A percentile compares a stretch with the other conserved stretches of the same genome.
Evolutionary conservation across 257 asterid species (phyloP).

Genomic region (Solanum bulbocastanum): DNA sequence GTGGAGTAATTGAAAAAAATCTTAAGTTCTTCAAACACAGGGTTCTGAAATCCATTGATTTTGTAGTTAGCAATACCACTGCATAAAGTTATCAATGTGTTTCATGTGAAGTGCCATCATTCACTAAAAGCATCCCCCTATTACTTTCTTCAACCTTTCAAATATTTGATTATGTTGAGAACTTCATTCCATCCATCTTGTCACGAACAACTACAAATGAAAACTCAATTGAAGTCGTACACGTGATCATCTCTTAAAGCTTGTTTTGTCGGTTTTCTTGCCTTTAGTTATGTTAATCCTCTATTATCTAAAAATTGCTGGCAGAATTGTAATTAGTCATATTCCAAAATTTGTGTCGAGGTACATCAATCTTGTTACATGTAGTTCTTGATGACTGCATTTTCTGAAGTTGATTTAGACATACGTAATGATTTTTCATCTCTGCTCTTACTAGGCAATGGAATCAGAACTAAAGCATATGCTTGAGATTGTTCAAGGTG

Average conservation of each 20-base stretch:
- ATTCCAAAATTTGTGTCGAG: neutral
- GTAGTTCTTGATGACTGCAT: neutral
- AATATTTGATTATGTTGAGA: neutral
- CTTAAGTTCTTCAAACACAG: neutral
- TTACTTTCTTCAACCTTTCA: neutral
- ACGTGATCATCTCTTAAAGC: neutral
- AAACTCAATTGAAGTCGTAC: neutral
- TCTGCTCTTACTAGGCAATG: constrained; percentile 34
- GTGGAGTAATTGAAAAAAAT: neutral
- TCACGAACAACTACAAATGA: neutral
- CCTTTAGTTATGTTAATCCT: neutral
- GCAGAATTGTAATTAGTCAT: neutral
- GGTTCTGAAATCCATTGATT: neutral
- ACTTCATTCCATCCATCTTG: neutral
- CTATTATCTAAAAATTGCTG: neutral
- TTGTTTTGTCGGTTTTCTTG: neutral
- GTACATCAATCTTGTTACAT: neutral
- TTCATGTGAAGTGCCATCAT: neutral
- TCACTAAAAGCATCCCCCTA: neutral
- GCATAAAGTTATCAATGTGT: neutral
- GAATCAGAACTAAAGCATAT: constrained; percentile 64
- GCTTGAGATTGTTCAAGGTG: constrained; percentile 46
- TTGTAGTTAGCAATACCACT: neutral
- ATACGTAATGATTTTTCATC: neutral
- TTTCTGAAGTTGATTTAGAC: neutral